Conservation (phyloP, 768 basidiomycete species). For the Rhodosporidiobolus sp. region DNA sequence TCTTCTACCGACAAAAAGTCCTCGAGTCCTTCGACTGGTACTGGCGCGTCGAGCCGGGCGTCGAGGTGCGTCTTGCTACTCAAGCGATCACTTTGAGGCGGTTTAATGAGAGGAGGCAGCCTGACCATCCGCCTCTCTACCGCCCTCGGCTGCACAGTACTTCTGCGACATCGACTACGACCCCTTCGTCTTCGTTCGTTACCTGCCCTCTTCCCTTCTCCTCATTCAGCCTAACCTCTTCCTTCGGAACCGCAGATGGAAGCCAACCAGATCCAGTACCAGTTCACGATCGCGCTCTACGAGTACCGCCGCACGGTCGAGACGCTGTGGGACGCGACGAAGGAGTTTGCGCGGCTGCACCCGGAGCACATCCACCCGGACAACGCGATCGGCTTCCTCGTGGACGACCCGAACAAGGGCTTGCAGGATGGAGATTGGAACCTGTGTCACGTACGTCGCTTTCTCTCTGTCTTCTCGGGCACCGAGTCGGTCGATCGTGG, state of each 20-base stretch:
- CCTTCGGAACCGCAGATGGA: slow-evolving; percentile 61
- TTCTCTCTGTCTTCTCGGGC: not conserved
- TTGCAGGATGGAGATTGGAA: slow-evolving; percentile 58
- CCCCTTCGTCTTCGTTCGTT: slow-evolving; percentile 34
- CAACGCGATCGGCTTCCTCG: slow-evolving; percentile 70
- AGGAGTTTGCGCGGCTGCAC: slow-evolving; percentile 63
- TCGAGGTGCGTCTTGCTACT: not conserved
- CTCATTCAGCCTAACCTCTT: not conserved
- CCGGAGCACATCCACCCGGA: slow-evolving; percentile 62
- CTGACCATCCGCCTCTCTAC: not conserved
- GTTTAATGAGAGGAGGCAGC: no score
- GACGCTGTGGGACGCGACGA: slow-evolving; percentile 69
- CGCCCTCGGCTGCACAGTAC: slow-evolving; percentile 47
- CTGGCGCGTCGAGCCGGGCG: slow-evolving; percentile 72
- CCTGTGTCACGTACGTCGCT: slow-evolving; percentile 49
- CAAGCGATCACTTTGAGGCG: no score
- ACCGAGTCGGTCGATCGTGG: no score
- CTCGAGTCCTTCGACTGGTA: slow-evolving; percentile 76
- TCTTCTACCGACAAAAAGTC: slow-evolving; percentile 78
- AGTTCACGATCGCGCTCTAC: slow-evolving; percentile 72
- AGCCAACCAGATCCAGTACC: slow-evolving; percentile 78
- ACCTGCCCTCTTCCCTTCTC: not conserved
- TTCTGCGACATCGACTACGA: slow-evolving; percentile 69
- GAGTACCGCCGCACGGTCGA: slow-evolving; percentile 78
- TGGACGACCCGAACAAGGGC: slow-evolving; percentile 63